These are phyloP conservation scores for Lachancea cidri DNA, from an alignment of 805 yeast species.

Conservation along the genomic window DNA sequence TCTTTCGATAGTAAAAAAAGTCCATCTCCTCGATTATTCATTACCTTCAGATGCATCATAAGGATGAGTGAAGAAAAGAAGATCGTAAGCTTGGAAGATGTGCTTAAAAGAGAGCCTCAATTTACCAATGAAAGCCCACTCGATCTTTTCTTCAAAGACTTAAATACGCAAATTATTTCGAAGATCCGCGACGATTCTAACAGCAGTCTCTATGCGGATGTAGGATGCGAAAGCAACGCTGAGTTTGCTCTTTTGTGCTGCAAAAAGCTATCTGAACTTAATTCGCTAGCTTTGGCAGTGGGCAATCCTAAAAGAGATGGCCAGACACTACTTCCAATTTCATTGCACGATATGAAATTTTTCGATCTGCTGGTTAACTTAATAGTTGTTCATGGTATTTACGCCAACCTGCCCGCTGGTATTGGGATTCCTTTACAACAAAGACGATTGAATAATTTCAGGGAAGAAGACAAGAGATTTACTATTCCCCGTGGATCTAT, in stretches of 20 bases:
- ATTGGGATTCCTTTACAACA: slow-evolving; percentile 62
- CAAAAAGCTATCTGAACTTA: slow-evolving; percentile 12
- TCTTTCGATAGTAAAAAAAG: too few relatives aligned
- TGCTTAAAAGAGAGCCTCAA: slow-evolving; percentile 28
- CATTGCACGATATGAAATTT: slow-evolving; percentile 78
- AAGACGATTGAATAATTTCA: slow-evolving; percentile 49
- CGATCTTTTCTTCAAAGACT: slow-evolving; percentile 28
- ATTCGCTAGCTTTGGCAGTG: slow-evolving; percentile 1
- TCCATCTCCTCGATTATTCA: too few relatives aligned
- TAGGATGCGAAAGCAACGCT: slow-evolving; percentile 13
- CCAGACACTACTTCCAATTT: slow-evolving; percentile 46
- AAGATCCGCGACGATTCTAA: slow-evolving; percentile 9
- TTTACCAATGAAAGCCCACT: slow-evolving; percentile 28
- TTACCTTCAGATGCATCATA: too few relatives aligned
- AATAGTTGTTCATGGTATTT: slow-evolving; percentile 66
- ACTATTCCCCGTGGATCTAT: slow-evolving; percentile 17
- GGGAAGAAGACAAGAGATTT: slow-evolving; percentile 26
- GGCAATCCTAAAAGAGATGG: slow-evolving; percentile 15
- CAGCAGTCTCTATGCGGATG: slow-evolving; percentile 11
- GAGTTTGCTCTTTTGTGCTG: slow-evolving; percentile 19
- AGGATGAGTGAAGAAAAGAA: slow-evolving; percentile 7
- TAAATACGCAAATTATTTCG: slow-evolving; percentile 16
- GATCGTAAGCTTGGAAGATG: slow-evolving; percentile 8
- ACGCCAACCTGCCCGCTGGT: slow-evolving; percentile 51
- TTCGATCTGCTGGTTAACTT: slow-evolving; percentile 60